A percentile compares a stretch with the other conserved stretches of the same genome.
phyloP scores from a whole-genome alignment of 257 asterid species.

The Orobanche coerulescens region DNA sequence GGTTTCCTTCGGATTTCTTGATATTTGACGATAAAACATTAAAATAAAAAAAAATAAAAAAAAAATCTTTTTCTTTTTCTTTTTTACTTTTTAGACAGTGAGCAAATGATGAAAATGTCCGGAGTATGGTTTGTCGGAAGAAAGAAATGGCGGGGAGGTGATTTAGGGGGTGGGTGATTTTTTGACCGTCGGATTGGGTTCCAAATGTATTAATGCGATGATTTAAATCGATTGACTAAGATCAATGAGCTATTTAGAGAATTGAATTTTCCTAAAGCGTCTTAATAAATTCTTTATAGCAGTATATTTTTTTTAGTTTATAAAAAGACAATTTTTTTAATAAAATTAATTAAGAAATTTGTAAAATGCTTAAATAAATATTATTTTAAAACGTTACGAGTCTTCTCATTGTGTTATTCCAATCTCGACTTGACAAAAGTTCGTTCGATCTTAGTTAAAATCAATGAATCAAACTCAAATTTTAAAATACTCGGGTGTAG shows the following conservation, averaged over 20 bases:
- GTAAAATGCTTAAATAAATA: too few relatives aligned
- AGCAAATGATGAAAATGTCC: not conserved
- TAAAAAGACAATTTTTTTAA: too few relatives aligned
- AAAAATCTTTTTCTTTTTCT: not conserved
- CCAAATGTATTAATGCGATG: conserved; percentile 7
- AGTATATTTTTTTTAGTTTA: too few relatives aligned
- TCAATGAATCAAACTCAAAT: too few relatives aligned
- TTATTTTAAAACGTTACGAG: too few relatives aligned
- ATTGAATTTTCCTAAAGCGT: too few relatives aligned
- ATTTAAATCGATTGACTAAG: not conserved
- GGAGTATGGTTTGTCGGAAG: conserved; percentile 31
- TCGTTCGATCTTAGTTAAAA: too few relatives aligned
- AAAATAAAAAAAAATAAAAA: not conserved
- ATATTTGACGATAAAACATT: not conserved
- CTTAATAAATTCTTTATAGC: too few relatives aligned
- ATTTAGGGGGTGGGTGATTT: conserved; percentile 39
- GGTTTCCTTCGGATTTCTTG: not conserved
- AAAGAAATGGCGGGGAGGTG: conserved; percentile 87
- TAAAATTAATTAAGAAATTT: too few relatives aligned
- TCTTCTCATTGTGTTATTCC: too few relatives aligned
- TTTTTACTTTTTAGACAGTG: not conserved
- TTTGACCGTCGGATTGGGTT: conserved; percentile 32
- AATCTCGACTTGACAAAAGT: too few relatives aligned
- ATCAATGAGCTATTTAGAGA: not conserved
- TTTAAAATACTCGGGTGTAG: too few relatives aligned